These are phyloP conservation scores for Lachancea quebecensis DNA, from an alignment of 805 yeast genomes.

Conservation along the genomic window DNA sequence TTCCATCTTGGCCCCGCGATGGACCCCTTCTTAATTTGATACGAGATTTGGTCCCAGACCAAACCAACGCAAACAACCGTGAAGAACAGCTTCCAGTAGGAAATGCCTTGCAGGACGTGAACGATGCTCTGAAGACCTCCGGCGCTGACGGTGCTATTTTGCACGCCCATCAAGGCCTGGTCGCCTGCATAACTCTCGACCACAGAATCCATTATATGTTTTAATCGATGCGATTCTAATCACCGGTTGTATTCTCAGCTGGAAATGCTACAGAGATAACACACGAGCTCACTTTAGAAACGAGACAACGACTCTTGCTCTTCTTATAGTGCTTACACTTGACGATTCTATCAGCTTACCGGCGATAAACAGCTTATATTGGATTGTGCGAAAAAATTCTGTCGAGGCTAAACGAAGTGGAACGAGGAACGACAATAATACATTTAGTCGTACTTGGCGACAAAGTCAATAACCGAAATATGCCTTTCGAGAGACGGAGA, in stretches of 20 bases:
- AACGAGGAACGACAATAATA: not conserved
- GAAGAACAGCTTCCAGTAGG: slow-evolving; percentile 49
- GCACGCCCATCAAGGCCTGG: not conserved
- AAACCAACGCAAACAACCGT: slow-evolving; percentile 43
- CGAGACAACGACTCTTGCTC: not conserved
- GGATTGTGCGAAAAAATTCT: slow-evolving; percentile 5
- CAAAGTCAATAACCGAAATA: no score
- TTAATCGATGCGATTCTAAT: not conserved
- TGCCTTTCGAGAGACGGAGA: no score
- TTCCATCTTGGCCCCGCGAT: slow-evolving; percentile 88
- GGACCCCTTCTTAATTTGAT: slow-evolving; percentile 72
- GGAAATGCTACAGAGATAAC: no score
- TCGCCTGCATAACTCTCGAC: slow-evolving; percentile 1
- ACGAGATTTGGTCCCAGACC: slow-evolving; percentile 69
- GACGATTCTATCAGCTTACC: not conserved
- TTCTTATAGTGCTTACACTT: not conserved
- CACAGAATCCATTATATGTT: slow-evolving; percentile 1
- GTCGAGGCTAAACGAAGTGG: slow-evolving; percentile 4
- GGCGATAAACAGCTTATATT: not conserved
- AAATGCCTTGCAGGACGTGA: slow-evolving; percentile 24
- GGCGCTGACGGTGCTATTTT: not conserved
- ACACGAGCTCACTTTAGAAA: no score
- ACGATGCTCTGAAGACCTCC: slow-evolving; percentile 8
- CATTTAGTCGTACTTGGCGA: no score
- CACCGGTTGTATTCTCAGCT: no score